These are phyloP conservation scores for Xylariaceae sp. DNA, from an alignment of 2,329 filamentous ascomycete species.

Conservation along the genomic window DNA sequence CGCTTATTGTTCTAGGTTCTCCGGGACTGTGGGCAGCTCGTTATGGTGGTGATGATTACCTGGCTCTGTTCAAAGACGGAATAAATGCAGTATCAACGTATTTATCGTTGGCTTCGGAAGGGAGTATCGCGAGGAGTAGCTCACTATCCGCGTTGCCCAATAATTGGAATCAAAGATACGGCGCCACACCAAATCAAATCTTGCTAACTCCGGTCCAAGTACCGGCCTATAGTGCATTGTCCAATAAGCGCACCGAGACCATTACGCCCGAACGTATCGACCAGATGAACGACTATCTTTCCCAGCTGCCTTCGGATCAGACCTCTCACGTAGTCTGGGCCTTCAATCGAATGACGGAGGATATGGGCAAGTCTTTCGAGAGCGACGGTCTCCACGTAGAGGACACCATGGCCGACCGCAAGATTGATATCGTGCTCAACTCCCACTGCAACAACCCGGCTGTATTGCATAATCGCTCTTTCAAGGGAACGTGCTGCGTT, in stretches of 20 bases:
- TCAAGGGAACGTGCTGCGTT: slow-evolving; percentile 51
- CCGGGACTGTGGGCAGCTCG: slow-evolving; percentile 53
- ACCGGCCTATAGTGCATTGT: slow-evolving; percentile 43
- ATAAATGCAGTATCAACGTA: slow-evolving; percentile 44
- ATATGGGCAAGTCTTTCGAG: slow-evolving; percentile 37
- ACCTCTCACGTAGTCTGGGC: slow-evolving; percentile 46
- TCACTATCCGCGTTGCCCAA: slow-evolving; percentile 17
- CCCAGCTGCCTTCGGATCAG: slow-evolving; percentile 38
- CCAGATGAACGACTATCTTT: slow-evolving; percentile 51
- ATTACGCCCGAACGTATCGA: slow-evolving; percentile 47
- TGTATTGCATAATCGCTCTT: slow-evolving; percentile 38
- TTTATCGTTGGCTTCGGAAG: slow-evolving; percentile 27
- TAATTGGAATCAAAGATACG: slow-evolving; percentile 10
- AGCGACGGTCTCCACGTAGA: slow-evolving; percentile 48
- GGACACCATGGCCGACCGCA: slow-evolving; percentile 42
- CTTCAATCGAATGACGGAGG: slow-evolving; percentile 46
- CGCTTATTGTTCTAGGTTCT: slow-evolving; percentile 49
- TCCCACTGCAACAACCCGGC: slow-evolving; percentile 49
- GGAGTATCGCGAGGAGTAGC: slow-evolving; percentile 15
- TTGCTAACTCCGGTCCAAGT: slow-evolving; percentile 44
- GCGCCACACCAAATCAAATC: slow-evolving; percentile 30
- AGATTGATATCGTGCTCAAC: slow-evolving; percentile 52
- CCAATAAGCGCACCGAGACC: slow-evolving; percentile 37
- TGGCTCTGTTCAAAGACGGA: slow-evolving; percentile 43
- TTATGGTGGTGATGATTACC: slow-evolving; percentile 43